Conservation (phyloP, 345 rosid genomes). For the Theobroma cacao region DNA sequence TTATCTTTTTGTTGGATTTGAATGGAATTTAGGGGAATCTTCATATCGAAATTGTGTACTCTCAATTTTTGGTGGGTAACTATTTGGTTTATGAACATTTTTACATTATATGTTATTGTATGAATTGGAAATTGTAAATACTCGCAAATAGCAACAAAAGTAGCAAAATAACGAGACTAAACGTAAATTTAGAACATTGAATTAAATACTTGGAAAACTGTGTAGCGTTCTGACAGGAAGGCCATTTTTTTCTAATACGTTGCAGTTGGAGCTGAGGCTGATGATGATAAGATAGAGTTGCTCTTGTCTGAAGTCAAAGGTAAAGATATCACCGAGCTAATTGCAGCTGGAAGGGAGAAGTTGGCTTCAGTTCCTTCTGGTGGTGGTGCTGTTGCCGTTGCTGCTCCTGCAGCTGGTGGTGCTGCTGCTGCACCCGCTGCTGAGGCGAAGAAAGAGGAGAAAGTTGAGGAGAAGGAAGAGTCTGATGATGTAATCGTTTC, state of each 20-base stretch:
- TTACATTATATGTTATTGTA: neutral
- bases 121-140: neutral
- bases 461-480: conserved; percentile 77
- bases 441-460: conserved; percentile 66
- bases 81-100: neutral
- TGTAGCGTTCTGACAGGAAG: neutral
- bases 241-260: neutral
- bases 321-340: conserved; percentile 60
- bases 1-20: neutral
- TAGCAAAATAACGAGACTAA: too few relatives aligned
- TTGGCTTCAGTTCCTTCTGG: conserved; percentile 70
- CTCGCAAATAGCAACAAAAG: neutral
- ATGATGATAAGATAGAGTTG: conserved; percentile 52
- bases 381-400: conserved; percentile 48
- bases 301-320: conserved; percentile 54
- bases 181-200: neutral
- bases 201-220: neutral
- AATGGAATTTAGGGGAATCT: neutral
- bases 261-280: conserved; percentile 69
- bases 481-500: conserved; percentile 59
- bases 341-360: conserved; percentile 71
- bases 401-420: conserved; percentile 36
- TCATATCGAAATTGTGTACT: neutral
- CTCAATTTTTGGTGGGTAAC: neutral
- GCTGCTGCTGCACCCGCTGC: conserved; percentile 50